A percentile compares a stretch with the other conserved stretches of the same genome.
phyloP scores from a whole-genome alignment of 2,329 filamentous ascomycete species.

The Cladosporium sphaerospermum region DNA sequence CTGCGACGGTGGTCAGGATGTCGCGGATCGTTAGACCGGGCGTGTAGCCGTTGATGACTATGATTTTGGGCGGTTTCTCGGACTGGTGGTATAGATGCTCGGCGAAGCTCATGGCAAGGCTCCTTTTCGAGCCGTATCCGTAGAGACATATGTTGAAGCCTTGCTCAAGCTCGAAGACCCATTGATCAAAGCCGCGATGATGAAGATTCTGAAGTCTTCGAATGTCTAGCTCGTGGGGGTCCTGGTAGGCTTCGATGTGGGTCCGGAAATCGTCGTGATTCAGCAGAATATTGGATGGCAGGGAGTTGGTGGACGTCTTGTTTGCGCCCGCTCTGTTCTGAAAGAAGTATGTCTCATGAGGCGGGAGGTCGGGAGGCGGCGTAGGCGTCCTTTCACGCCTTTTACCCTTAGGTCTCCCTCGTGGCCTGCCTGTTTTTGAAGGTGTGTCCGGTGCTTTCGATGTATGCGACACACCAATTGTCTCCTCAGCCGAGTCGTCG shows the following conservation, averaged over 20 bases:
- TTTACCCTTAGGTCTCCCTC: slow-evolving; percentile 50
- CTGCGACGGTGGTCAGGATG: slow-evolving; percentile 62
- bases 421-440: slow-evolving; percentile 39
- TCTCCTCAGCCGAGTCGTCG: slow-evolving; percentile 24
- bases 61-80: slow-evolving; percentile 51
- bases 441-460: slow-evolving; percentile 36
- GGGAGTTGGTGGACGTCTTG: slow-evolving; percentile 81
- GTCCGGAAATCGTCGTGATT: slow-evolving; percentile 90
- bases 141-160: slow-evolving; percentile 87
- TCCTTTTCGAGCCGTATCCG: slow-evolving; percentile 84
- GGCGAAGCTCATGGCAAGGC: slow-evolving; percentile 69
- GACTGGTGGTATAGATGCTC: slow-evolving; percentile 55
- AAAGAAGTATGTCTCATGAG: slow-evolving; percentile 89
- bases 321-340: slow-evolving; percentile 76
- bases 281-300: slow-evolving; percentile 67
- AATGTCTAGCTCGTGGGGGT: slow-evolving; percentile 65
- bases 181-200: slow-evolving; percentile 77
- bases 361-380: slow-evolving; percentile 72
- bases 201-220: slow-evolving; percentile 69
- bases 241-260: slow-evolving; percentile 55
- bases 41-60: slow-evolving; percentile 82
- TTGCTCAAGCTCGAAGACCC: slow-evolving; percentile 82
- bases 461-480: slow-evolving; percentile 37
- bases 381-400: slow-evolving; percentile 62
- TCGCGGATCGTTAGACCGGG: slow-evolving; percentile 61